Evolutionary conservation across 1,284 basidiomycete genomes (phyloP).

Genomic region (Porodaedalea pini): DNA sequence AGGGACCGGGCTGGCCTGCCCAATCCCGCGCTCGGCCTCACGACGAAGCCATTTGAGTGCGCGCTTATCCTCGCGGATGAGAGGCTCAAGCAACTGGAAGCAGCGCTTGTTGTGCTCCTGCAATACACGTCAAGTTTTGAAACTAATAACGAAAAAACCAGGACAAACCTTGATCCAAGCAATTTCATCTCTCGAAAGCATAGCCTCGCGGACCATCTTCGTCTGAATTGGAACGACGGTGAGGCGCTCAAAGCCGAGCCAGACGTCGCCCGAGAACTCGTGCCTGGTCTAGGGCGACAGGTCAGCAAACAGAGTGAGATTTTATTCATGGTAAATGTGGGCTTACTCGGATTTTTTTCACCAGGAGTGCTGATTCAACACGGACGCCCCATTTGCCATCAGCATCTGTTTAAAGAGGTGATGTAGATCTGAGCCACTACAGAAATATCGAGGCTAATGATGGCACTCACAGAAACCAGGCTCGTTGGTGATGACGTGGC

Average conservation of each 20-base stretch:
- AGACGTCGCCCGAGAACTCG: slow-evolving; percentile 69
- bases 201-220: slow-evolving; percentile 78
- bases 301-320: slow-evolving; percentile 12
- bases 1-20: slow-evolving; percentile 53
- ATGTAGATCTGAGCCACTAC: slow-evolving; percentile 22
- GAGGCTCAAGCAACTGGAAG: slow-evolving; percentile 65
- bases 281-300: slow-evolving; percentile 52
- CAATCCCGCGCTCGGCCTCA: slow-evolving; percentile 69
- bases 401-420: slow-evolving; percentile 49
- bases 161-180: slow-evolving; percentile 77
- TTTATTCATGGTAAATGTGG: neutral
- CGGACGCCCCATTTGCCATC: slow-evolving; percentile 86
- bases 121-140: neutral
- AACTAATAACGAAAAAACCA: slow-evolving; percentile 10
- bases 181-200: slow-evolving; percentile 85
- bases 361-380: slow-evolving; percentile 80
- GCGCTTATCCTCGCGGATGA: slow-evolving; percentile 74
- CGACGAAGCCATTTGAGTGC: slow-evolving; percentile 79
- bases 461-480: slow-evolving; percentile 72
- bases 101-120: slow-evolving; percentile 85
- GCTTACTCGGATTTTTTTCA: slow-evolving; percentile 65
- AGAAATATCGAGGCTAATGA: slow-evolving; percentile 13
- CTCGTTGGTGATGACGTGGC: slow-evolving; percentile 87
- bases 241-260: slow-evolving; percentile 85
- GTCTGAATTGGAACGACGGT: slow-evolving; percentile 94